Base-by-base conservation (phyloP, 2,329 filamentous ascomycete genomes). In the Emmonsia crescens region DNA sequence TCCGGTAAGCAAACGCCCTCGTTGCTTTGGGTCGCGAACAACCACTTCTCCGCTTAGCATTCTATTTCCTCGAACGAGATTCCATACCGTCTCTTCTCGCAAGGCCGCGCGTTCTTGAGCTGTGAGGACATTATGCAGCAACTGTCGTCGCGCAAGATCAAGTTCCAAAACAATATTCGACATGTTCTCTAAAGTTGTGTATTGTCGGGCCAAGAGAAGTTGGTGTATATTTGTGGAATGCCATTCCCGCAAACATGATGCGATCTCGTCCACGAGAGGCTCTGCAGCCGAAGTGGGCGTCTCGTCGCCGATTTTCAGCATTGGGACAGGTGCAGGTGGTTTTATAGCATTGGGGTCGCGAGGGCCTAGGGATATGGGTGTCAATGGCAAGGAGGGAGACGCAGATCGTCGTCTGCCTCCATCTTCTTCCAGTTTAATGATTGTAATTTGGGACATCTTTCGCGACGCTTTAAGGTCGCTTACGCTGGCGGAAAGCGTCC, bases 241-340 rank as follows among this genome's bases (percentile, higher is more conserved):
- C 95, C 94, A 99, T 81, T 99, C 94, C 68, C 94, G 85, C 65
- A 99, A 78, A 73, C 94, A 99, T 3, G 92, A 96, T 16, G 94
- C 92, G 68, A 99, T 97, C 74, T 99, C 94, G 75, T 99, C 94
- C 29, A 99, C 92, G 64, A 99, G 77, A 2, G 94, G 94, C 73
- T 99, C 95, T 9, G 89, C 86, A 19, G 84, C 81, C 5, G 91
- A 96, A 0, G 91, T 96, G 1, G 92, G 90, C 1, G 91, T 96
- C 78, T 99, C 94, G 71, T 99, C 94, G 62, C 94, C 94, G 72
- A 99, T 93, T 75, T 96, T 96, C 60, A 99, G 82, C 89, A 97
- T 94, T 4, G 94, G 94, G 9, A 99, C 92, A 0, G 94, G 94
- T 12, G 95, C 95, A 12, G 91, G 85, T 36, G 93, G 94, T 68